Conservation (phyloP, 2,329 filamentous ascomycete species). For the Cladosporium sp. region DNA sequence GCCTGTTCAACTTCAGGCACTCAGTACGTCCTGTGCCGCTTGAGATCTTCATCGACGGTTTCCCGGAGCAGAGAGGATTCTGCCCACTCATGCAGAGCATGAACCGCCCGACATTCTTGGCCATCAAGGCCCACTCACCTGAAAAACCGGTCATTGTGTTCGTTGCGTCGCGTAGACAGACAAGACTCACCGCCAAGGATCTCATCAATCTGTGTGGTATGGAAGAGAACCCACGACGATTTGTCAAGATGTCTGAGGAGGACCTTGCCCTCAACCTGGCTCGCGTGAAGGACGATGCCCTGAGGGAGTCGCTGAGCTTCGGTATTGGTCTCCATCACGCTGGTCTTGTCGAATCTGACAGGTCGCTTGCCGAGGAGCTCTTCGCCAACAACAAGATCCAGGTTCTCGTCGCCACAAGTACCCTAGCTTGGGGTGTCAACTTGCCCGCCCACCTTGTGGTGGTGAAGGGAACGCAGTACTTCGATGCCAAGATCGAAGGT, state of each 20-base stretch:
- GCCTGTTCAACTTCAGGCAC: constrained; percentile 93
- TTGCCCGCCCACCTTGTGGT: constrained; percentile 94
- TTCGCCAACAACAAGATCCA: constrained; percentile 99
- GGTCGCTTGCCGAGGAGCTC: constrained; percentile 87
- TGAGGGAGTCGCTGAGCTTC: constrained; percentile 93
- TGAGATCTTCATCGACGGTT: constrained; percentile 96
- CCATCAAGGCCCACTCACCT: constrained; percentile 94
- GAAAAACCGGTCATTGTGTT: constrained; percentile 98
- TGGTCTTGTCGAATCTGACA: constrained; percentile 90
- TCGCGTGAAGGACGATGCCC: constrained; percentile 86
- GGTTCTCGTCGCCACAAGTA: constrained; percentile 92
- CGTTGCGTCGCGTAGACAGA: constrained; percentile 92
- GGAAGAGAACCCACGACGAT: constrained; percentile 94
- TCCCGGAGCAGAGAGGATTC: constrained; percentile 91
- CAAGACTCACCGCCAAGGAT: constrained; percentile 90
- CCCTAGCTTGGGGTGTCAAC: constrained; percentile 97
- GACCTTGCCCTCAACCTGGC: constrained; percentile 85
- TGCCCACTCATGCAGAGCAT: constrained; percentile 98
- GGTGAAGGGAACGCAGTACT: constrained; percentile 97
- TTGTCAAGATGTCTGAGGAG: constrained; percentile 91
- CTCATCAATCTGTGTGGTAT: constrained; percentile 97
- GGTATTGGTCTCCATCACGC: constrained; percentile 97
- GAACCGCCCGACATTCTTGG: constrained; percentile 95
- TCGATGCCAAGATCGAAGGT: constrained; percentile 94
- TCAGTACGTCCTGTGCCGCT: constrained; percentile 94